Percentiles rank a stretch among this genome's conserved stretches.
These are phyloP conservation scores for Apiotrichum domesticum DNA, from an alignment of 1,284 basidiomycete species.

Conservation along the genomic window DNA sequence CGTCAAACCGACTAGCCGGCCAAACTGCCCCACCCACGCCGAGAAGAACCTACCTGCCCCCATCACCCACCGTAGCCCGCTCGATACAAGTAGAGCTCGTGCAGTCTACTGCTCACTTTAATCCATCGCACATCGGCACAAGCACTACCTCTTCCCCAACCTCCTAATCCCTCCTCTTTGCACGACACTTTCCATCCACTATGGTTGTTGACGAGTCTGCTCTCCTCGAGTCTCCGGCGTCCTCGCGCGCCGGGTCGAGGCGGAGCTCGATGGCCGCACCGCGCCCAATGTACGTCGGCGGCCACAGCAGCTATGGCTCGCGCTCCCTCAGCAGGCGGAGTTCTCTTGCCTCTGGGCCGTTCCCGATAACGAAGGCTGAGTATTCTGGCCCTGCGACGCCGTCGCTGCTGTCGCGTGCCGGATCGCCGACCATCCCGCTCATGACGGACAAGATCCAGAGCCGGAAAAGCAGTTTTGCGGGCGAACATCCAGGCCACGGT, in stretches of 20 bases:
- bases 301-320: conserved; percentile 3
- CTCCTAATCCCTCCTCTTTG: too few species aligned
- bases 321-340: conserved; percentile 24
- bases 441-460: conserved; percentile 31
- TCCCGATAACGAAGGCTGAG: conserved; percentile 34
- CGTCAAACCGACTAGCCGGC: too few species aligned
- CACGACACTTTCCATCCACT: background rate
- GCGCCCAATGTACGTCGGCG: conserved; percentile 2
- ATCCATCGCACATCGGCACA: too few species aligned
- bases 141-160: too few species aligned
- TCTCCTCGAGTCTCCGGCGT: conserved; percentile 14
- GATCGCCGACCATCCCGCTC: conserved; percentile 43
- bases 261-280: conserved; percentile 18
- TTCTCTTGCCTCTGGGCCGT: conserved; percentile 33
- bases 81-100: too few species aligned
- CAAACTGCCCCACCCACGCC: too few species aligned
- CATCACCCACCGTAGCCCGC: too few species aligned
- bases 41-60: too few species aligned
- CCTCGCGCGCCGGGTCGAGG: conserved; percentile 22
- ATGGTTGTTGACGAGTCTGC: conserved; percentile 11
- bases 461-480: conserved; percentile 22
- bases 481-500: conserved; percentile 5
- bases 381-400: conserved; percentile 40
- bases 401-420: conserved; percentile 42
- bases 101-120: too few species aligned